Base-by-base conservation (phyloP, 345 rosid species). In the Gynandropsis gynandra region DNA sequence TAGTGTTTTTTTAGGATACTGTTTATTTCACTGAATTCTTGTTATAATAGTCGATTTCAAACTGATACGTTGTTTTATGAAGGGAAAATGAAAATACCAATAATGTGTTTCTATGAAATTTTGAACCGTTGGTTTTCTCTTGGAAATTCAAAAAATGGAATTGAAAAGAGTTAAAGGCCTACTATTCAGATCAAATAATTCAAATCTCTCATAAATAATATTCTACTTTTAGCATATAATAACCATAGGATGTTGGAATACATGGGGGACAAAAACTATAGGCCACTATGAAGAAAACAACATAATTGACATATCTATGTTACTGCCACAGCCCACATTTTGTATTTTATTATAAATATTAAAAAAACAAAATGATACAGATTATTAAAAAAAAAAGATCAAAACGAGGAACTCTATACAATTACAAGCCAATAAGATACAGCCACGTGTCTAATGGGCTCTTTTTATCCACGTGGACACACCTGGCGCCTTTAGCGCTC, bases 191-290 rank as follows among this genome's bases (percentile, higher is more conserved):
- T 12, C 11, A 37, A 43, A 35, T 21, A 12, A 56, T 48, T 56
- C 52, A 50, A 56, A 52, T 19, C 11, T 9, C 20, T 33, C 1
- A 39, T 9, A 36, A 40, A 52, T 52, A 52, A 46, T 65, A 58
- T 65, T 65, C 50, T 19, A 4, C 14, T 46, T 44, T 15, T 20
- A 39, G 54, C 53, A 57, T 58, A 53, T 58, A 52, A 58, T 31
- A 34, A 42, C 36, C 64, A 65, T 65, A 59, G 59, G 43, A 51
- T 65, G 69, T 65, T 65, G 64, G 64, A 65, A 65, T 65, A 65
- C 33, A 1, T 41, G 38, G 70, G 64, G 59, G 64, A 65, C 70
- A 65, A 44, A 52, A 40, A 65, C 60, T 51, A 58, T 50, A n/a
- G n/a, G n/a, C n/a, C n/a, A n/a, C n/a, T n/a, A n/a, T n/a, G n/a